Conservation (phyloP, 1,284 basidiomycete species). For the Wolfiporia cocos region DNA sequence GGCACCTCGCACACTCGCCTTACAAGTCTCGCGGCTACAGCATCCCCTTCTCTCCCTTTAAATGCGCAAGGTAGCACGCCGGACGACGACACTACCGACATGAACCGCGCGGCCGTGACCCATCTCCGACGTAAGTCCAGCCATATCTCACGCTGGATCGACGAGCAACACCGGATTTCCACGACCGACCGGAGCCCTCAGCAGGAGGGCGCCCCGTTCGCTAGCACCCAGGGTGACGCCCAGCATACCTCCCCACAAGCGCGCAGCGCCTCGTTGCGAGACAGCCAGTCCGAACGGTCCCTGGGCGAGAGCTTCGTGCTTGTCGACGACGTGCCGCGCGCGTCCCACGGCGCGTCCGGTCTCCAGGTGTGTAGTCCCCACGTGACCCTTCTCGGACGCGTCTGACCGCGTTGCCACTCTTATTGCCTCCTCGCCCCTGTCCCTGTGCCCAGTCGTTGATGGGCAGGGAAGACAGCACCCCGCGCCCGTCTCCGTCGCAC, state of each 20-base stretch:
- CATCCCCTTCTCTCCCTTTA: background rate
- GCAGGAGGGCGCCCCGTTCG: too few relatives aligned
- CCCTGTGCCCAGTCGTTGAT: background rate
- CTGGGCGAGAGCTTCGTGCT: conserved; percentile 55
- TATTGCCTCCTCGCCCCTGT: too few relatives aligned
- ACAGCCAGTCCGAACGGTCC: conserved; percentile 28
- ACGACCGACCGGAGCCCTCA: conserved; percentile 8
- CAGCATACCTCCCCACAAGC: too few relatives aligned
- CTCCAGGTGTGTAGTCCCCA: conserved; percentile 22
- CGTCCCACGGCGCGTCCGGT: conserved; percentile 29
- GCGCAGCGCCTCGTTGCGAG: conserved; percentile 18
- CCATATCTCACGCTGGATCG: conserved; percentile 63
- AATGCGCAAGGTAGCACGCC: background rate
- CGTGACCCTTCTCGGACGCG: conserved; percentile 21
- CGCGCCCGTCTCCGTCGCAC: conserved; percentile 29
- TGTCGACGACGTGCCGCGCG: conserved; percentile 28
- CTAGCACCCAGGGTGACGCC: too few relatives aligned
- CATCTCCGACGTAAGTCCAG: conserved; percentile 43
- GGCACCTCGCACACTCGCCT: too few relatives aligned
- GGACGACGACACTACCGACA: conserved; percentile 18
- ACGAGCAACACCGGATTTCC: conserved; percentile 43
- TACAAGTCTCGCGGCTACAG: too few relatives aligned
- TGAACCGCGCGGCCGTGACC: conserved; percentile 12
- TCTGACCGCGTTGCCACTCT: conserved; percentile 10
- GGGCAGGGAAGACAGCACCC: conserved; percentile 4